Evolutionary conservation across 73 alveolate species (phyloP), one percentile per base, ranked within the genome.

Genomic region (Paramecium sonneborni): DNA sequence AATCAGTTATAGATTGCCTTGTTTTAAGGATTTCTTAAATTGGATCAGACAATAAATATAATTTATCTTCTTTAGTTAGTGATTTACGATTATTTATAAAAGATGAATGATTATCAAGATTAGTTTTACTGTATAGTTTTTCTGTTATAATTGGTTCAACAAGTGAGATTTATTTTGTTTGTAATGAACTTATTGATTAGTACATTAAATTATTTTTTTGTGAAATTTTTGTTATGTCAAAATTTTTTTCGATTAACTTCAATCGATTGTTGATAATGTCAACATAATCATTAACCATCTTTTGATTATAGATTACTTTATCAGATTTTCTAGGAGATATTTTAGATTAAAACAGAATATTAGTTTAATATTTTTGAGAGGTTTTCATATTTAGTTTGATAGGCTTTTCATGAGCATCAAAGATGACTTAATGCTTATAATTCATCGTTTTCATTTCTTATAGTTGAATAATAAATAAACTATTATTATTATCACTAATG

Each of bases 331-430:
- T 21, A 62, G 84, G 84, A 3, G 84, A 62, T 26, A 62, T 32
- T 62, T 28, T 62, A 11, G 84, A 20, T 62, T 62, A 30, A 12
- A 62, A 26, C 28, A 30, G 10, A 30, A 62, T 32, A 62, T 32
- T 62, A 3, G 84, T 26, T 30, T 32, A 11, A 62, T 62, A 62
- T 26, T 32, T 62, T 26, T 62, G 84, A 12, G 20, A 62, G 0
- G 43, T 26, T 26, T 26, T 62, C 84, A 62, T 62, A n/a, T 62
- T 44, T 62, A 62, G 6, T 62, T 62, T 62, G 46, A 62, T 62
- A 21, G 84, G 84, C 84, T 32, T 62, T 62, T 62, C 84, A 32
- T 62, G 43, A 62, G 84, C 14, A 62, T 62, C 84, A 4, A 62
- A 62, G 8, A 62, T 62, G 20, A 62, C 84, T 26, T 62, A 15